Conservation (phyloP, 2,329 filamentous ascomycete genomes). For the Aspergillus jensenii region DNA sequence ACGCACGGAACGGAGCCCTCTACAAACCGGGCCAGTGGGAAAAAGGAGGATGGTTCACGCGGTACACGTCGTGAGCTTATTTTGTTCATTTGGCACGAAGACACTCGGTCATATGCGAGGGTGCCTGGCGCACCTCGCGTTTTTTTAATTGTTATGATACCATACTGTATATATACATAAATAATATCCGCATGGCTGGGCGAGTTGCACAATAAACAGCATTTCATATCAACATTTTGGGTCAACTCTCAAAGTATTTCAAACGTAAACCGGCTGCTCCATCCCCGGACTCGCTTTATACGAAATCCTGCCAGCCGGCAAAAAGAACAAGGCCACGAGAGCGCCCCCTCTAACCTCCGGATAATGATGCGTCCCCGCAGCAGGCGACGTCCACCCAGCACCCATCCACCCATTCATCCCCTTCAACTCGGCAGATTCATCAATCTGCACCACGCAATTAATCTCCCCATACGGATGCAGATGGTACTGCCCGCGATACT, state of each 20-base stretch:
- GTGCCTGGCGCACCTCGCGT: neutral
- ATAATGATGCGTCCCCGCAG: slow-evolving; percentile 58
- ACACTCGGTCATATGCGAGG: neutral
- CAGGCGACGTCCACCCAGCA: slow-evolving; percentile 56
- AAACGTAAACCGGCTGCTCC: slow-evolving; percentile 6
- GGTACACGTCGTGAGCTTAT: slow-evolving; percentile 1
- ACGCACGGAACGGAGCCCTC: slow-evolving; percentile 60
- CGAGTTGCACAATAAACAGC: neutral
- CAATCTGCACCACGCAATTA: slow-evolving; percentile 56
- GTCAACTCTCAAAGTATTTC: neutral
- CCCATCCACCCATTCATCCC: slow-evolving; percentile 59
- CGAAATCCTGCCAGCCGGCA: slow-evolving; percentile 54
- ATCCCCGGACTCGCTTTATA: slow-evolving; percentile 9
- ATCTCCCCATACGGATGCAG: slow-evolving; percentile 57
- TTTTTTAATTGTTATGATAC: neutral
- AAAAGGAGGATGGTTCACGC: slow-evolving; percentile 75
- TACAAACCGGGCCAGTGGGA: slow-evolving; percentile 79
- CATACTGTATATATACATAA: neutral
- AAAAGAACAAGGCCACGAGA: slow-evolving; percentile 55
- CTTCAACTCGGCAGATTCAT: slow-evolving; percentile 51
- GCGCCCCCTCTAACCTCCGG: slow-evolving; percentile 53
- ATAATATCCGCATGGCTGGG: neutral
- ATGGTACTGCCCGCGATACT: slow-evolving; percentile 56
- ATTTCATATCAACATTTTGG: neutral
- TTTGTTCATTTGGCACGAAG: neutral